Percentiles rank a stretch among this genome's conserved stretches.
Conservation (phyloP, 768 basidiomycete species). For the Trametopsis cervina region DNA sequence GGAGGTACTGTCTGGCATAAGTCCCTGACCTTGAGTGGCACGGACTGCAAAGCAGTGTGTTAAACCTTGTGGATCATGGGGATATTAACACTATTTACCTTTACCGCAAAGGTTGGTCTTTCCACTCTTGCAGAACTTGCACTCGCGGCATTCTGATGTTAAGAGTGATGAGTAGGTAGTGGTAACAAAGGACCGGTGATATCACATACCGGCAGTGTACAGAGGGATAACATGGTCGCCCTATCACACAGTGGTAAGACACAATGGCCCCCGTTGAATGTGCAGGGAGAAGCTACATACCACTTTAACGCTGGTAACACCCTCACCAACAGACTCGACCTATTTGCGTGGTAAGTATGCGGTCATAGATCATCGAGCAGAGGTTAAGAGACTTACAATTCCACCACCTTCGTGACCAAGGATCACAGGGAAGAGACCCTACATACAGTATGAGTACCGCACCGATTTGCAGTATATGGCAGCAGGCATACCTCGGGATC, state of each 20-base stretch:
- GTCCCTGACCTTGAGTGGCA: slow-evolving; percentile 85
- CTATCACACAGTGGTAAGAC: too few relatives aligned
- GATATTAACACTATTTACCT: too few relatives aligned
- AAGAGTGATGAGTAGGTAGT: too few relatives aligned
- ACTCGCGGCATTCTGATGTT: slow-evolving; percentile 76
- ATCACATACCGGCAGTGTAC: slow-evolving; percentile 74
- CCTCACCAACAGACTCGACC: slow-evolving; percentile 97
- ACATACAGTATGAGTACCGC: slow-evolving; percentile 13
- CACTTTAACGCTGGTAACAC: slow-evolving; percentile 72
- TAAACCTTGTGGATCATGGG: too few relatives aligned
- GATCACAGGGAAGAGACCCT: slow-evolving; percentile 89
- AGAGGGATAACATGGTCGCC: slow-evolving; percentile 98
- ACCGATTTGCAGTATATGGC: slow-evolving; percentile 11
- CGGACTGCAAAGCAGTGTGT: slow-evolving; percentile 49
- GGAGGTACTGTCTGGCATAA: slow-evolving; percentile 86
- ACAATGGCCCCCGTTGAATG: too few relatives aligned
- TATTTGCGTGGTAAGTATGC: too few relatives aligned
- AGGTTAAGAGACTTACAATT: slow-evolving; percentile 47
- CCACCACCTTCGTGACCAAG: slow-evolving; percentile 95
- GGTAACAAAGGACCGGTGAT: too few relatives aligned
- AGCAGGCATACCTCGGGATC: slow-evolving; percentile 72
- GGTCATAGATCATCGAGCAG: slow-evolving; percentile 8
- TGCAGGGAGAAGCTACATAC: slow-evolving; percentile 28
- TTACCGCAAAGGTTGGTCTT: slow-evolving; percentile 99
- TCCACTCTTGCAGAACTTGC: slow-evolving; percentile 97